A percentile compares a stretch with the other conserved stretches of the same genome.
phyloP scores from a whole-genome alignment of 345 rosid species.

The Triadica sebifera region DNA sequence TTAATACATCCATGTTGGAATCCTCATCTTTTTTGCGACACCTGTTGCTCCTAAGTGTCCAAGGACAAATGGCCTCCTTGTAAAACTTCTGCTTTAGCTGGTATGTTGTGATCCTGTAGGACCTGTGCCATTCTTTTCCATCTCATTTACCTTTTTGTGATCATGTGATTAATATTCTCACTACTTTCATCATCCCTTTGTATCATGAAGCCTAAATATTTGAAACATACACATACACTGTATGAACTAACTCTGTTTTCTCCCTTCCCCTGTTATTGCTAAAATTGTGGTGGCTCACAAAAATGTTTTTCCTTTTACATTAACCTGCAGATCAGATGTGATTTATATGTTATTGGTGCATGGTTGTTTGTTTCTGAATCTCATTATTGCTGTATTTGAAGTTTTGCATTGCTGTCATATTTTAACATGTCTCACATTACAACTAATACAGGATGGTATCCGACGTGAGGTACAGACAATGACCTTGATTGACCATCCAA shows the following conservation, averaged over 20 bases:
- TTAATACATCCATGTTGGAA: not conserved
- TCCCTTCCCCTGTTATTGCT: no score
- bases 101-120: not conserved
- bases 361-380: conserved; percentile 4
- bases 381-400: not conserved
- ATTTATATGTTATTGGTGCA: conserved; percentile 1
- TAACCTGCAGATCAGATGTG: not conserved
- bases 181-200: not conserved
- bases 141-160: not conserved
- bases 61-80: not conserved
- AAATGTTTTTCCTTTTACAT: not conserved
- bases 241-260: not conserved
- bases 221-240: not conserved
- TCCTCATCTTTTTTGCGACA: not conserved
- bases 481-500: conserved; percentile 87
- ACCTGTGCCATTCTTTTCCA: not conserved
- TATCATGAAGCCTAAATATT: not conserved
- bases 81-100: not conserved
- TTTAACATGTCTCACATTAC: not conserved
- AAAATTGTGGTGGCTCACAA: no score
- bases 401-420: not conserved
- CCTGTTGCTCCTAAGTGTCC: not conserved
- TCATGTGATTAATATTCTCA: not conserved
- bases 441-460: conserved; percentile 77
- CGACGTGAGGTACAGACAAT: conserved; percentile 96